Evolutionary conservation across 495 filamentous ascomycete genomes (phyloP), one percentile per base, ranked within the genome.

Genomic region (Podospora didyma): DNA sequence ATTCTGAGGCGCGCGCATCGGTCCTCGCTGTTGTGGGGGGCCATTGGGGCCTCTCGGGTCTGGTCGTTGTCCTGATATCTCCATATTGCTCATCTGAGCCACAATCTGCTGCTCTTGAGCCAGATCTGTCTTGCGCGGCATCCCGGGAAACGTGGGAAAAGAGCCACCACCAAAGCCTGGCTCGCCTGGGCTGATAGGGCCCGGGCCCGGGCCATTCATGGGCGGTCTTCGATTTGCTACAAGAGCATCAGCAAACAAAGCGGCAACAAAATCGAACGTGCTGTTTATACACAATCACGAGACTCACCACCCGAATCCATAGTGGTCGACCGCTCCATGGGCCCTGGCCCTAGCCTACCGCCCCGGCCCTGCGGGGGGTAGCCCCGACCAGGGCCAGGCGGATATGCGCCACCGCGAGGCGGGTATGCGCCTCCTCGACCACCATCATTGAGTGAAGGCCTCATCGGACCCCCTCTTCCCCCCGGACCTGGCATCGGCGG

Each of bases 111-210:
- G 69, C 54, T 77, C 73, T 57, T 80, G 69, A 35, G 75, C 69
- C 22, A 70, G 42, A 46, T 77, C 74, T 2, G 72, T 75, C 56
- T 71, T 77, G 42, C 75, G 75, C 39, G 75, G 73, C 45, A 72
- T 68, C 31, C 78, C 78, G 0, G 83, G 82, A 56, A 89, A 89
- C 1, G 79, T 74, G 12, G 88, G 85, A 57, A 89, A 90, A 3
- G 86, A 82, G 58, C 84, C 86, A 46, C 87, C 54, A 3, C 58
- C 86, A 64, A 81, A 86, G n/a, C 80, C 70, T 41, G 75, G 63
- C 4, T 74, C 74, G 11, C 77, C 75, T 9, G 84, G 79, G 37
- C 61, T 67, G 28, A 53, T 49, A 3, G 60, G 47, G 20, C 49
- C 35, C 2, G 62, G 58, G 1, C 58, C 56, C 12, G 53, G 45